phyloP scores from a whole-genome alignment of 2,329 filamentous ascomycete genomes.

The Colletotrichum cereale region DNA sequence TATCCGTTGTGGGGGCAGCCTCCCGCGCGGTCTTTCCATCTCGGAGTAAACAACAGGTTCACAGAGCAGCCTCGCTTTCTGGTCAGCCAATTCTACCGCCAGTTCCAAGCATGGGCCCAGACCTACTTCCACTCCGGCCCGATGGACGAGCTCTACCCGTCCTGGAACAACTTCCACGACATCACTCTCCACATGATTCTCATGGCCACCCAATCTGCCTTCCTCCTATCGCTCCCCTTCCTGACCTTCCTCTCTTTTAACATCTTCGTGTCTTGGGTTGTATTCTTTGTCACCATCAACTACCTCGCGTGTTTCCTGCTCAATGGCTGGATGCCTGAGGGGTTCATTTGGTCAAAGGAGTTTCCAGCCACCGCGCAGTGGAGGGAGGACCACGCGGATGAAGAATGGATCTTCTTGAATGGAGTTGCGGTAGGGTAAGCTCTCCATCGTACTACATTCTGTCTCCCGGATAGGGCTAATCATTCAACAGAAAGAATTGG shows the following conservation, averaged over 20 bases:
- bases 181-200: conserved; percentile 16
- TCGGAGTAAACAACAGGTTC: conserved; percentile 9
- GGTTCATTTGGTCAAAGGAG: conserved; percentile 60
- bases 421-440: conserved; percentile 74
- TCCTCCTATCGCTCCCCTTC: conserved; percentile 70
- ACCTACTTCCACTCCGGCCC: conserved; percentile 17
- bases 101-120: conserved; percentile 12
- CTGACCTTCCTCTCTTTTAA: conserved; percentile 60
- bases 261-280: conserved; percentile 54
- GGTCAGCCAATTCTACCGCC: background rate
- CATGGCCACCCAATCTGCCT: conserved; percentile 62
- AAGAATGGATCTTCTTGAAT: conserved; percentile 85
- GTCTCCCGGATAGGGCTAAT: background rate
- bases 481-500: conserved; percentile 67
- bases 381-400: conserved; percentile 60
- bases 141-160: conserved; percentile 33
- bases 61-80: conserved; percentile 13
- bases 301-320: conserved; percentile 60
- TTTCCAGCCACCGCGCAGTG: conserved; percentile 47
- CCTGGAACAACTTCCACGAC: conserved; percentile 17
- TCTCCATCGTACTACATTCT: fast-evolving
- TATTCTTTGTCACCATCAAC: conserved; percentile 63
- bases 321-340: conserved; percentile 61
- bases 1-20: conserved; percentile 19
- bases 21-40: conserved; percentile 21